Conservation (phyloP, 2,329 filamentous ascomycete genomes). For the Ophiostoma himal-ulmi region DNA sequence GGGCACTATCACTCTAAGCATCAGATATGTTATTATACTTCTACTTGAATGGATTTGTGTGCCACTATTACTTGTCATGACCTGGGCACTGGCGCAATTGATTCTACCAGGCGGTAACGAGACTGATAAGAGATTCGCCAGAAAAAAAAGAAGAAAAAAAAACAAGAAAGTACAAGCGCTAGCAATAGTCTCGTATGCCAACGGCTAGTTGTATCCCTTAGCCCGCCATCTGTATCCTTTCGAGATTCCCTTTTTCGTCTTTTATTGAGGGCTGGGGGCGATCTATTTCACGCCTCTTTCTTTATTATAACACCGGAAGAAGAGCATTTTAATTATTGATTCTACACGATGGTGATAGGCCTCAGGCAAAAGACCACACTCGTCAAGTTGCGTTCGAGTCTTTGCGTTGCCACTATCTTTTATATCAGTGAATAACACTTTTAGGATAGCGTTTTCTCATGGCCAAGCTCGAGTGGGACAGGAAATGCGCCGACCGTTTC, state of each 20-base stretch:
- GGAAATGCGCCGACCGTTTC: not conserved
- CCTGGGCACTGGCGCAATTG: not conserved
- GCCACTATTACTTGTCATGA: not conserved
- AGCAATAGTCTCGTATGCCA: no score
- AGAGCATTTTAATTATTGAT: not conserved
- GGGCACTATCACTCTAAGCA: not conserved
- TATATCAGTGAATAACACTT: not conserved
- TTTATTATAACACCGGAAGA: not conserved
- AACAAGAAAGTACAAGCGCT: not conserved
- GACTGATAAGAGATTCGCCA: no score
- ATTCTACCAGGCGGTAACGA: not conserved
- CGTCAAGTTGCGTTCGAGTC: no score
- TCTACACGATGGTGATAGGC: not conserved
- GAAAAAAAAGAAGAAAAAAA: not conserved
- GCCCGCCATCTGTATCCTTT: not conserved
- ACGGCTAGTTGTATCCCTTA: not conserved
- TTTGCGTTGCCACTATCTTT: no score
- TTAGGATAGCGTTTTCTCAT: not conserved
- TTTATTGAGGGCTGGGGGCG: not conserved
- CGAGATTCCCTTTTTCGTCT: not conserved
- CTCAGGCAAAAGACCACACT: not conserved
- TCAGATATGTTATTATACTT: not conserved
- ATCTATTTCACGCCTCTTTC: not conserved
- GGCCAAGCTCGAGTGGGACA: constrained; percentile 2
- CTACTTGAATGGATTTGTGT: not conserved